These are phyloP conservation scores for Allium sativum DNA, from an alignment of 106 monocot species.

Conservation along the genomic window DNA sequence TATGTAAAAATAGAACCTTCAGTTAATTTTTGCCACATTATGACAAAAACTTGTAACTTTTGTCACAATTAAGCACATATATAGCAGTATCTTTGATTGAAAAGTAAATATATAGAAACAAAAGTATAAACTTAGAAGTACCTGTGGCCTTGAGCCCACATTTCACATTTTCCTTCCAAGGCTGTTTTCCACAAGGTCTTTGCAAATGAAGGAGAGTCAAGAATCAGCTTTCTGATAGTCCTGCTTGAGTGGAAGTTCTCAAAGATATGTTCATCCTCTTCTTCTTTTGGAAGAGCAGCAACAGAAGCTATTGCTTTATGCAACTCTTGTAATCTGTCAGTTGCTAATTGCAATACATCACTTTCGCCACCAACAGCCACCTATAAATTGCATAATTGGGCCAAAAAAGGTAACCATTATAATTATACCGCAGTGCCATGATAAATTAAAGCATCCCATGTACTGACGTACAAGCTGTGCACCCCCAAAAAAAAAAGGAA, in stretches of 20 bases:
- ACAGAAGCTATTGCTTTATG: constrained; percentile 64
- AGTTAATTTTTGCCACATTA: too few relatives aligned
- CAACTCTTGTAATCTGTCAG: constrained; percentile 34
- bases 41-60: too few relatives aligned
- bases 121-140: constrained; percentile 6
- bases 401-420: background rate
- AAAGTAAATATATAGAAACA: background rate
- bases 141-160: constrained; percentile 94
- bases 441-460: too few relatives aligned
- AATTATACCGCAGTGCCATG: background rate
- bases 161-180: constrained; percentile 57
- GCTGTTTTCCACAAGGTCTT: constrained; percentile 54
- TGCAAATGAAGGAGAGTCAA: constrained; percentile 58
- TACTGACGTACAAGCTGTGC: too few relatives aligned
- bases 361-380: constrained; percentile 62
- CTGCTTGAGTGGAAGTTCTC: constrained; percentile 82
- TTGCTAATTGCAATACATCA: constrained; percentile 34
- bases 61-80: too few relatives aligned
- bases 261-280: constrained; percentile 55
- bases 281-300: constrained; percentile 46
- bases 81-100: too few relatives aligned
- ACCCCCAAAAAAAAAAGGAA: too few relatives aligned
- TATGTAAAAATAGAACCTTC: too few relatives aligned
- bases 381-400: constrained; percentile 15
- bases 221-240: constrained; percentile 67